Base-by-base conservation (phyloP, 805 yeast genomes). In the Schwanniomyces yamadae region DNA sequence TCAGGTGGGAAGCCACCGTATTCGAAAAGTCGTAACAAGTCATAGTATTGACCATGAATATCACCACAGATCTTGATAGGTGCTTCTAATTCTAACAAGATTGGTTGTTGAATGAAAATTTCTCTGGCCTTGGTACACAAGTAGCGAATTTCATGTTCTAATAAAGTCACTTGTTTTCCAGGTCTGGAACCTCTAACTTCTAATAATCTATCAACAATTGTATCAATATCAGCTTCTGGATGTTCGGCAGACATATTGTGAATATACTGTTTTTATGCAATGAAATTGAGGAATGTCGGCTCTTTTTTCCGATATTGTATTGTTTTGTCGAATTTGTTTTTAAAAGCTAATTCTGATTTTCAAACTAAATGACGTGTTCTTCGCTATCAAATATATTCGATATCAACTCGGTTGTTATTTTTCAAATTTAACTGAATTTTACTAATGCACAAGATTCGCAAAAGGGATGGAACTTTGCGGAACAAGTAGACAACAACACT, bases 1-100 rank as follows among this genome's bases (percentile, higher is more conserved):
- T 93, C 98, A 9, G 99, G 99, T 1, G 99, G 99, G 75, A 93
- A 91, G 2, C 98, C 99, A 54, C 99, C 98, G 59, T 91, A 91
- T 71, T 93, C 98, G 56, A 91, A 91, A 53, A 91, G 77, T 66
- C 99, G 84, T 61, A 91, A 76, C 54, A 91, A 78, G 66, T 91
- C 99, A 60, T 91, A 91, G 67, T 93, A 91, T 69, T 91, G 99
- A 39, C 99, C 99, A 64, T 91, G 99, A 56, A 91, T 93, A 64
- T 91, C 99, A 65, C 99, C 99, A 70, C 96, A 89, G 41, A 84
- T 84, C 65, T 89, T 90, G 55, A 91, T 91, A 39, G 99, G 99
- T 14, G 99, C 98, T 66, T 93, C 98, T 50, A 91, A 76, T 63
- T 91, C 99, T 54, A 91, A 73, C 49, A 91, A 71, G 50, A 93